phyloP scores from a whole-genome alignment of 768 basidiomycete genomes.

The Leccinum barrowsii region DNA sequence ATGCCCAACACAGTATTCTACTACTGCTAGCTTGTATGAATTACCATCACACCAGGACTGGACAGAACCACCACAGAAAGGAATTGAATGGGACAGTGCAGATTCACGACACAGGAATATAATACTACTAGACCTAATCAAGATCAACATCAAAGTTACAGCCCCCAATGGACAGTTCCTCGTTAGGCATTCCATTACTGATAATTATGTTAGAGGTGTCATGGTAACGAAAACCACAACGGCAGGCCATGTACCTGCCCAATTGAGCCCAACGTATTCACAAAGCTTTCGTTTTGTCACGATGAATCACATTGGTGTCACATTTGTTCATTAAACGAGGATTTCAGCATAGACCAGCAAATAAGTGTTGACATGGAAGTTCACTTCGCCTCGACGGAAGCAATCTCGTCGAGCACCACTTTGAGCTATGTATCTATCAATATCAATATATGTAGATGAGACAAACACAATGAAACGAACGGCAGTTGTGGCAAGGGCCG shows the following conservation, averaged over 20 bases:
- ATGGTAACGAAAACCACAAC: neutral
- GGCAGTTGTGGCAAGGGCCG: neutral
- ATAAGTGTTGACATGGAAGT: neutral
- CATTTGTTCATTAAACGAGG: neutral
- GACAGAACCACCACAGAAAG: too few species aligned
- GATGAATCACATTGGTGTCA: neutral
- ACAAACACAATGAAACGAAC: neutral
- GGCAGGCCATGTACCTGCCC: neutral
- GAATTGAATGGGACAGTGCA: too few species aligned
- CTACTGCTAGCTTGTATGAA: too few species aligned
- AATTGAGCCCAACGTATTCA: neutral
- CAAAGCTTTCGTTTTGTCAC: neutral
- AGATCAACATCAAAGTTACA: neutral
- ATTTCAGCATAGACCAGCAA: neutral
- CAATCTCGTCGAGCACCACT: neutral
- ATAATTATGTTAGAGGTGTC: neutral
- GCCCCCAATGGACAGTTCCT: neutral
- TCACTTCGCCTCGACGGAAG: neutral
- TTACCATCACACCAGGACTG: too few species aligned
- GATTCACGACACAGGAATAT: too few species aligned
- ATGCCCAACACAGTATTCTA: too few species aligned
- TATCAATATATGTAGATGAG: neutral
- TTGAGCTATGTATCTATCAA: neutral
- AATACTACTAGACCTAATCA: neutral
- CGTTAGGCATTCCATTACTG: neutral